Percentiles rank a stretch among this genome's conserved stretches.
Evolutionary conservation across 75 land plant species (phyloP).

Genomic region (Picea sitchensis): DNA sequence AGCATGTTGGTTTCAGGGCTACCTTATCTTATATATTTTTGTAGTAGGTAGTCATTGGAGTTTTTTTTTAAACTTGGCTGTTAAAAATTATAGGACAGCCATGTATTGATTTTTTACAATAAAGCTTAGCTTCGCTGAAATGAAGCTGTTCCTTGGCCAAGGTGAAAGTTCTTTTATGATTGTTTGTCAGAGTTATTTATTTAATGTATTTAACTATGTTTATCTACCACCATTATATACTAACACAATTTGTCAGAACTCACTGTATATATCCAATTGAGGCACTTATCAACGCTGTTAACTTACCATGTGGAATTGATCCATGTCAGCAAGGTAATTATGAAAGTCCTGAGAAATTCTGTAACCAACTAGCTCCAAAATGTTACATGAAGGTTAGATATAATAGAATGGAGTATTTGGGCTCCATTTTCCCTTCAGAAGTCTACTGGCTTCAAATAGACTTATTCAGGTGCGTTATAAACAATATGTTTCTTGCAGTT

Average conservation of each 20-base stretch:
- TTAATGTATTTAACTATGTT: neutral
- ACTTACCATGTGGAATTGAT: neutral
- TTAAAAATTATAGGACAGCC: neutral
- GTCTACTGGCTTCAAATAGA: neutral
- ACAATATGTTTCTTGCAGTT: no score
- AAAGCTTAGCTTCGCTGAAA: conserved; percentile 2
- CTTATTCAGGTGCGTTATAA: no score
- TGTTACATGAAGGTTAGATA: neutral
- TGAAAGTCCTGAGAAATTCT: neutral
- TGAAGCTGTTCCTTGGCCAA: neutral
- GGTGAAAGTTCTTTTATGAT: neutral
- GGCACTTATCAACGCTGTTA: neutral
- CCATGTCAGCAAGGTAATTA: neutral
- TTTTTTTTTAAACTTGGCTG: neutral
- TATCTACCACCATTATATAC: neutral
- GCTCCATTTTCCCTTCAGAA: neutral
- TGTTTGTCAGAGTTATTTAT: no score
- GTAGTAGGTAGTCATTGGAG: neutral
- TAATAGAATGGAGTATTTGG: neutral
- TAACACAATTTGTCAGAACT: neutral
- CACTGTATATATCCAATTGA: neutral
- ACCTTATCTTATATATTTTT: conserved; percentile 7
- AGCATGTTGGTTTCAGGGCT: neutral
- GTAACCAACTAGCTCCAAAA: neutral
- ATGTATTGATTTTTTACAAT: conserved; percentile 4